These are phyloP conservation scores for Nakazawaea wickerhamii DNA, from an alignment of 805 yeast species.

Conservation along the genomic window DNA sequence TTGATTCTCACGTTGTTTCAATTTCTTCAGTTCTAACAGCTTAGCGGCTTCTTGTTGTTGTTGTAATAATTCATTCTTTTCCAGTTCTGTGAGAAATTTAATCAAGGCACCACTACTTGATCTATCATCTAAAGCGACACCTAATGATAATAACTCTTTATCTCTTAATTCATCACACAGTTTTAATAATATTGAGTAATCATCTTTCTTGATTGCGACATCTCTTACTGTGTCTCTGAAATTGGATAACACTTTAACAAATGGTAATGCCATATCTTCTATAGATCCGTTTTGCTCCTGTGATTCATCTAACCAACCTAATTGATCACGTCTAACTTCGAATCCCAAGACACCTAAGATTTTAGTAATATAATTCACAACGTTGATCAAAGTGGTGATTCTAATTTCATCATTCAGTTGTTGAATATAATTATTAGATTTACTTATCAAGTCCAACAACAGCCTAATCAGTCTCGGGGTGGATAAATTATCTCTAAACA, in stretches of 20 bases:
- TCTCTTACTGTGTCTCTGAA: conserved; percentile 81
- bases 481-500: conserved; percentile 85
- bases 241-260: conserved; percentile 64
- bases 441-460: conserved; percentile 63
- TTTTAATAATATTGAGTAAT: conserved; percentile 49
- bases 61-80: conserved; percentile 55
- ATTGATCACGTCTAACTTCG: conserved; percentile 54
- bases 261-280: conserved; percentile 78
- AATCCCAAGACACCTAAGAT: conserved; percentile 75
- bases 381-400: conserved; percentile 60
- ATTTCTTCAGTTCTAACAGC: conserved; percentile 48
- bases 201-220: conserved; percentile 59
- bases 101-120: conserved; percentile 74
- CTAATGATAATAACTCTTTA: conserved; percentile 63
- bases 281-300: conserved; percentile 21
- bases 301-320: conserved; percentile 71
- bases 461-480: conserved; percentile 70
- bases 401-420: conserved; percentile 43
- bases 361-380: conserved; percentile 65
- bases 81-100: conserved; percentile 69
- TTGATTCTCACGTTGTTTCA: conserved; percentile 28
- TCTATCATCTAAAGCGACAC: conserved; percentile 87
- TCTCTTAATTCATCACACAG: conserved; percentile 74
- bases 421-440: conserved; percentile 66
- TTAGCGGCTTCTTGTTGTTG: conserved; percentile 58